These are phyloP conservation scores for Penicillium sp. DNA, from an alignment of 2,329 filamentous ascomycete species.

Conservation along the genomic window DNA sequence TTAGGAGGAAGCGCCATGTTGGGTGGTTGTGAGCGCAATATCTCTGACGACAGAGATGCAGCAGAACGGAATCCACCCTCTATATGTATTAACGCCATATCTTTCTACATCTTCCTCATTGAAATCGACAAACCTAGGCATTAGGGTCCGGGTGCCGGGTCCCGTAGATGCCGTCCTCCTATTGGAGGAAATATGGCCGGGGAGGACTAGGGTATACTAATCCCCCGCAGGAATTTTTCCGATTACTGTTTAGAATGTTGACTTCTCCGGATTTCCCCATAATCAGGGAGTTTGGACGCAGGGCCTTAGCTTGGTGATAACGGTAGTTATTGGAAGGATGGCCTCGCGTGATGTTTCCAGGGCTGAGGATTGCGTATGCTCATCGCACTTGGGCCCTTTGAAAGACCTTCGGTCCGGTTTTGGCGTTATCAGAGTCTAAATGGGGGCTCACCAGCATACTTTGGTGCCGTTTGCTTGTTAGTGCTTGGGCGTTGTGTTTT, in stretches of 20 bases:
- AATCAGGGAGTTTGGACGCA: neutral
- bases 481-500: neutral
- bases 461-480: neutral
- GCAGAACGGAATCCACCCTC: neutral
- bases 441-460: neutral
- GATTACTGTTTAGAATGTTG: neutral
- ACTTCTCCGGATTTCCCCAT: neutral
- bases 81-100: neutral
- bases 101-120: neutral
- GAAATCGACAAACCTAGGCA: neutral
- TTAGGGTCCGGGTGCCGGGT: neutral
- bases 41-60: neutral
- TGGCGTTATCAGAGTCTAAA: neutral
- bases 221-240: slow-evolving; percentile 11
- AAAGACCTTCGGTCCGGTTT: neutral
- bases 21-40: neutral
- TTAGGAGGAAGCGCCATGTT: slow-evolving; percentile 45
- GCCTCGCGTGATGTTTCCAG: neutral
- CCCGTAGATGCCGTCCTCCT: neutral
- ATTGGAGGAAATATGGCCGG: slow-evolving; percentile 8
- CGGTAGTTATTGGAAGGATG: neutral
- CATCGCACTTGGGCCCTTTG: neutral
- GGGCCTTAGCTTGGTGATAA: neutral
- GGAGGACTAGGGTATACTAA: neutral
- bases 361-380: neutral